phyloP scores from a whole-genome alignment of 768 basidiomycete species.

The Tulasnella sp. region DNA sequence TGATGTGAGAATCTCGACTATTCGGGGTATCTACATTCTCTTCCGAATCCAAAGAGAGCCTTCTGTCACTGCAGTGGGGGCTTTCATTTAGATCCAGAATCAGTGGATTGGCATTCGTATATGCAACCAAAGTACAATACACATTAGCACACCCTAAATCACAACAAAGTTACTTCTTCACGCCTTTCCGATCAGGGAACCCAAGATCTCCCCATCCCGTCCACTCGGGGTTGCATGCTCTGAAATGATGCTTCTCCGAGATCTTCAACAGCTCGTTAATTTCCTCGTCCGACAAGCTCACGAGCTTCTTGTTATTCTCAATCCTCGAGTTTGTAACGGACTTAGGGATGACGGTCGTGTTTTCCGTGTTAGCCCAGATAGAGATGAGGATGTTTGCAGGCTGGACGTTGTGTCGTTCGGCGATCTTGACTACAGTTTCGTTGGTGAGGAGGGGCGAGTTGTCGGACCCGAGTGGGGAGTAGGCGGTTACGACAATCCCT shows the following conservation, averaged over 20 bases:
- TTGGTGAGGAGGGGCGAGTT: conserved; percentile 21
- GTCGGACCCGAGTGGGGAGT: conserved; percentile 50
- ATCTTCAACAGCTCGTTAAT: conserved; percentile 45
- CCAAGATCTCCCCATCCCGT: conserved; percentile 52
- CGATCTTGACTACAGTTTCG: conserved; percentile 20
- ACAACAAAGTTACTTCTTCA: neutral
- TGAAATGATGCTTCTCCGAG: conserved; percentile 50
- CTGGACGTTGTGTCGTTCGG: conserved; percentile 18
- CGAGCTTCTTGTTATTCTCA: conserved; percentile 42
- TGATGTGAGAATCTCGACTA: too few species aligned
- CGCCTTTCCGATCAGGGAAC: conserved; percentile 38
- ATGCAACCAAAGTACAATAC: too few species aligned
- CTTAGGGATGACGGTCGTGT: conserved; percentile 21
- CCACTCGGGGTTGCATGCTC: conserved; percentile 54
- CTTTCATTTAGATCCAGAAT: too few species aligned
- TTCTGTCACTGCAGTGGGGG: too few species aligned
- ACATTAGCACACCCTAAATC: too few species aligned
- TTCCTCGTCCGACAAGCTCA: conserved; percentile 53
- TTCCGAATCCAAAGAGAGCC: too few species aligned
- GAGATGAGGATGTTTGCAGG: conserved; percentile 20
- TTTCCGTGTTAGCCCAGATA: neutral
- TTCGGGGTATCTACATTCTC: too few species aligned
- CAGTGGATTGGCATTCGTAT: too few species aligned
- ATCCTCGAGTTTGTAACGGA: conserved; percentile 22
- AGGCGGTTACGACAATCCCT: conserved; percentile 59